Base-by-base conservation (phyloP, 2,329 filamentous ascomycete species). In the Hypoxylon sp. region DNA sequence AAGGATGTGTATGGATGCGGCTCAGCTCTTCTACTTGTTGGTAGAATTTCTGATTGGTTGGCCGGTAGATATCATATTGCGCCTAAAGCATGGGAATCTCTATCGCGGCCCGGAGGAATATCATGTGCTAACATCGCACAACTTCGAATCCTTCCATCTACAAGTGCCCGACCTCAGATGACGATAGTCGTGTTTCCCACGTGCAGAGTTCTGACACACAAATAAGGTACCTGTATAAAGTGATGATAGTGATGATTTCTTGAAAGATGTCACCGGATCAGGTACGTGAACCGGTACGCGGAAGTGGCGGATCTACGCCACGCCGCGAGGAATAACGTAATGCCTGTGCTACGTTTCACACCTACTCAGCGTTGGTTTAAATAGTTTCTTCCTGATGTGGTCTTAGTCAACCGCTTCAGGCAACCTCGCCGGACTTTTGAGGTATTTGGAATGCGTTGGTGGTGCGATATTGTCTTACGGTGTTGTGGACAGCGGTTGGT, bases 1-100 rank as follows among this genome's bases (percentile, higher is more conserved):
- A 10, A 19, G 17, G 7, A 36, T 19, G 57, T 48, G 59, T 43
- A 50, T 21, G 51, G 17, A 51, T 57, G 60, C 60, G 60, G 60
- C 60, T 63, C 51, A 43, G 51, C 32, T 43, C 23, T 32, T 21
- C 13, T 43, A 23, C 38, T 14, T 32, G 25, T 17, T 13, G 9
- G 19, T 13, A 38, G 30, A 10, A 3, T 4, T 13, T 11, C 53
- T 23, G 32, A 59, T 59, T 59, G 56, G 56, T 23, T 36, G 14
- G 6, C 9, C 1, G 13, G 14, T 36, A 48, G 38, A 14, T 28
- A 17, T 6, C 11, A 14, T n/a, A 17, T 17, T 17, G 17, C 30
- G 53, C 53, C 23, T 30, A n/a, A 9, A 38, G 28, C 21, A 25
- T 21, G 36, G 11, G 30, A 17, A 23, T 13, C 14, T 48, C 36